Evolutionary conservation across 1,284 basidiomycete species (phyloP).

Genomic region (Pyrrhoderma lamaoense): DNA sequence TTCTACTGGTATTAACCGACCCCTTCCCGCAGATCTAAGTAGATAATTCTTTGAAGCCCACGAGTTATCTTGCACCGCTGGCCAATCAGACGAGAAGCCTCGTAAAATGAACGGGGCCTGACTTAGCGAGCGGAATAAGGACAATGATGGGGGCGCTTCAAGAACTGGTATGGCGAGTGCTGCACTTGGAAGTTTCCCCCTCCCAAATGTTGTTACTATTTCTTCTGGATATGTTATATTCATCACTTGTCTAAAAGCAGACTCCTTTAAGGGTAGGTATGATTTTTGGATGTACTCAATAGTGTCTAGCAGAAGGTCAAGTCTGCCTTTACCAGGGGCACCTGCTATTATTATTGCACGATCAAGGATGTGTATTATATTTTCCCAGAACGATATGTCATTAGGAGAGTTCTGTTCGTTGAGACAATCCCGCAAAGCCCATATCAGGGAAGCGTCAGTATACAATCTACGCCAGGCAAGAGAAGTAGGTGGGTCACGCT

Average conservation of each 20-base stretch:
- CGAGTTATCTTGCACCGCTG: conserved; percentile 55
- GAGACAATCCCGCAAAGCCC: conserved; percentile 36
- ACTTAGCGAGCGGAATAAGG: conserved; percentile 41
- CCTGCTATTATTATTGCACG: conserved; percentile 81
- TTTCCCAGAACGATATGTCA: conserved; percentile 20
- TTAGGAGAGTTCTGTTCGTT: conserved; percentile 22
- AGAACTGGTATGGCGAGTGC: conserved; percentile 30
- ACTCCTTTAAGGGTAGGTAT: conserved; percentile 26
- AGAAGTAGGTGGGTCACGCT: background rate
- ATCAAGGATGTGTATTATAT: conserved; percentile 60
- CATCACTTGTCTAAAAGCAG: conserved; percentile 11
- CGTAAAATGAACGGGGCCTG: conserved; percentile 68
- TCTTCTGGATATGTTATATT: background rate
- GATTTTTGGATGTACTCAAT: conserved; percentile 47
- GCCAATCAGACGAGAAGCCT: conserved; percentile 57
- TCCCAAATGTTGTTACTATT: background rate
- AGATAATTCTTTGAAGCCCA: conserved; percentile 74
- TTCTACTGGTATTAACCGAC: conserved; percentile 86
- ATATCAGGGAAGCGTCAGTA: conserved; percentile 56
- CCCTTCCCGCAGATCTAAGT: conserved; percentile 58
- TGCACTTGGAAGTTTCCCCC: conserved; percentile 17
- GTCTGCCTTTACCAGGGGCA: conserved; percentile 53
- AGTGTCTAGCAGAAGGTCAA: conserved; percentile 53
- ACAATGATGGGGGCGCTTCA: conserved; percentile 45
- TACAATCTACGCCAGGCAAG: conserved; percentile 52